A percentile compares a stretch with the other conserved stretches of the same genome.
Conservation (phyloP, 495 filamentous ascomycete species). For the Staphylotrichum longicolle region DNA sequence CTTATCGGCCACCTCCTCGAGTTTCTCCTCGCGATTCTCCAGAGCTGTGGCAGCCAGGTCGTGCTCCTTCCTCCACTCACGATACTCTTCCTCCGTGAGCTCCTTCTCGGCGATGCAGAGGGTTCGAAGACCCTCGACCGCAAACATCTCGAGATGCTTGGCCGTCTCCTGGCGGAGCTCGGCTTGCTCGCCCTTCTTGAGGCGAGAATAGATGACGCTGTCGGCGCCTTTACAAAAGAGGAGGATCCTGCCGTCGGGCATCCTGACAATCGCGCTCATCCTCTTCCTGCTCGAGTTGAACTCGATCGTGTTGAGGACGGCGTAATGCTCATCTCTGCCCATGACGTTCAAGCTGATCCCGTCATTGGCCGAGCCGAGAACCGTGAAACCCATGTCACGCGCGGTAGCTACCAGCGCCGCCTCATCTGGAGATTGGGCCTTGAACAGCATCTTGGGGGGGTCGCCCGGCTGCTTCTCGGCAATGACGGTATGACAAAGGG, state of each 20-base stretch:
- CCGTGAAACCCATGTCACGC: constrained; percentile 93
- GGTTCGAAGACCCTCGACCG: constrained; percentile 90
- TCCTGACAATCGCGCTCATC: constrained; percentile 96
- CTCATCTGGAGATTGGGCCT: constrained; percentile 96
- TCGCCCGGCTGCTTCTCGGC: constrained; percentile 85
- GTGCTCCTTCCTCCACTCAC: constrained; percentile 78
- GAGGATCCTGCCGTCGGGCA: constrained; percentile 90
- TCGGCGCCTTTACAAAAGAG: constrained; percentile 98
- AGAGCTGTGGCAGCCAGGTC: constrained; percentile 84
- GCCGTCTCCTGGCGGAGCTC: constrained; percentile 81
- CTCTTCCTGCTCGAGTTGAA: constrained; percentile 97
- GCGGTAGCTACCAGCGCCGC: constrained; percentile 93
- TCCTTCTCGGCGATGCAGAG: constrained; percentile 90
- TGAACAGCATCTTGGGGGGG: constrained; percentile 88
- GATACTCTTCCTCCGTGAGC: constrained; percentile 83
- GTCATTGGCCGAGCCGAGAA: constrained; percentile 74
- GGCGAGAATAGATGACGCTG: constrained; percentile 92
- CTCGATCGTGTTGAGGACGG: constrained; percentile 90
- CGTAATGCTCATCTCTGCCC: constrained; percentile 79
- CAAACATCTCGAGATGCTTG: constrained; percentile 94
- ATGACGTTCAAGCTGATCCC: constrained; percentile 82
- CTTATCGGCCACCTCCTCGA: constrained; percentile 82
- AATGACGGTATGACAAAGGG: constrained; percentile 94
- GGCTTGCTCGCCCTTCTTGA: constrained; percentile 79
- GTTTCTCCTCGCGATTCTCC: constrained; percentile 85